Evolutionary conservation across 805 yeast species (phyloP).

Genomic region (Pichia rugopelliculosa): DNA sequence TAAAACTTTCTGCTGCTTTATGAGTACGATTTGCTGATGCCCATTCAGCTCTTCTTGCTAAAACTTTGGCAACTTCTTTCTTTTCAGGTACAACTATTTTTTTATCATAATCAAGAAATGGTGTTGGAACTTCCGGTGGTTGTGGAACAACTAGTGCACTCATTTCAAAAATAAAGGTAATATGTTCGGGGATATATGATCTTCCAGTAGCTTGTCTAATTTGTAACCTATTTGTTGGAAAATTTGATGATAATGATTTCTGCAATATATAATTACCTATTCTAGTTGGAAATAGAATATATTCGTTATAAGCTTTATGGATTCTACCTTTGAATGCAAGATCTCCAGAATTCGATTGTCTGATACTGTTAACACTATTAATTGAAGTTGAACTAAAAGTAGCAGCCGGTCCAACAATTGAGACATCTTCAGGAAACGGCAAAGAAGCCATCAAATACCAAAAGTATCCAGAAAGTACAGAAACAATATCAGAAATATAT

Average conservation of each 20-base stretch:
- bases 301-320: not conserved
- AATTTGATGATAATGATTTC: slow-evolving; percentile 15
- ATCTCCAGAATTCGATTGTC: not conserved
- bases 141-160: slow-evolving; percentile 25
- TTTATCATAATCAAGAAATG: slow-evolving; percentile 36
- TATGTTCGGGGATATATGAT: slow-evolving; percentile 25
- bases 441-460: slow-evolving; percentile 17
- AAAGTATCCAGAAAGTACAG: slow-evolving; percentile 2
- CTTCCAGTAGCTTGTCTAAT: slow-evolving; percentile 13
- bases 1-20: slow-evolving; percentile 35
- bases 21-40: slow-evolving; percentile 32
- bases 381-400: not conserved
- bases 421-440: slow-evolving; percentile 8
- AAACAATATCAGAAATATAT: not conserved
- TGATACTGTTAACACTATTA: not conserved
- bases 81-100: slow-evolving; percentile 32
- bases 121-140: slow-evolving; percentile 39
- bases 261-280: slow-evolving; percentile 12
- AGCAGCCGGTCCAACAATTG: slow-evolving; percentile 1
- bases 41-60: slow-evolving; percentile 33
- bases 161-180: slow-evolving; percentile 29
- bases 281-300: slow-evolving; percentile 12
- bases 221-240: slow-evolving; percentile 17
- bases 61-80: slow-evolving; percentile 27
- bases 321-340: not conserved